phyloP scores from a whole-genome alignment of 192 early-diverging fungal genomes.

The Entomortierella chlamydospora region DNA sequence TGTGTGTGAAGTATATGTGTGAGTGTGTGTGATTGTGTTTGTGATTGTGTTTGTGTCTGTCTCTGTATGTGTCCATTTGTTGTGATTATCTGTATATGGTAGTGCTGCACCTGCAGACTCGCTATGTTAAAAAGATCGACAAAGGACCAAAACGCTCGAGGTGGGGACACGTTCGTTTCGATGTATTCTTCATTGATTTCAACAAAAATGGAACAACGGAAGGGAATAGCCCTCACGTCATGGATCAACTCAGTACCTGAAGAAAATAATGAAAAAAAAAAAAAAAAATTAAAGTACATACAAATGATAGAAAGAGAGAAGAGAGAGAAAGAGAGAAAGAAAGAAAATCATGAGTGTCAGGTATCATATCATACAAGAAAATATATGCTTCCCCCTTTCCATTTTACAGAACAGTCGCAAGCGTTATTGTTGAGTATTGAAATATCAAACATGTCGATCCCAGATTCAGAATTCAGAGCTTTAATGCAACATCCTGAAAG shows the following conservation, averaged over 20 bases:
- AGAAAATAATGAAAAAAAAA: background rate
- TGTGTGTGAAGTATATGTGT: too few relatives aligned
- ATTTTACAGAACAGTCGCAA: too few relatives aligned
- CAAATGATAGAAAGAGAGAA: background rate
- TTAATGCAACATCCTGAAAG: too few relatives aligned
- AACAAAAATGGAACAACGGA: slow-evolving; percentile 4
- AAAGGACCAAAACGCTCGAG: background rate
- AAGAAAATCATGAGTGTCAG: background rate
- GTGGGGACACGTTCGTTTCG: background rate
- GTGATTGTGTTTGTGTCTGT: background rate
- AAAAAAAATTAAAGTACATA: background rate
- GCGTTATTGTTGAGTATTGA: too few relatives aligned
- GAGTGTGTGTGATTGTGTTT: background rate
- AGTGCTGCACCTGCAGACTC: background rate
- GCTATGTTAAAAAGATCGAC: background rate
- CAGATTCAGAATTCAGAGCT: too few relatives aligned
- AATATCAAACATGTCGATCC: too few relatives aligned
- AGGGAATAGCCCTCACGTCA: background rate
- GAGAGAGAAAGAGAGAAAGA: too few relatives aligned
- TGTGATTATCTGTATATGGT: background rate
- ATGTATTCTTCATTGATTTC: background rate
- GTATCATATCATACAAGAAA: too few relatives aligned
- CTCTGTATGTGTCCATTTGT: background rate
- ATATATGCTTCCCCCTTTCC: too few relatives aligned
- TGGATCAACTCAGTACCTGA: slow-evolving; percentile 18